A percentile compares a stretch with the other conserved stretches of the same genome.
phyloP scores from a whole-genome alignment of 305 asterid species.

The Rubia balearica region DNA sequence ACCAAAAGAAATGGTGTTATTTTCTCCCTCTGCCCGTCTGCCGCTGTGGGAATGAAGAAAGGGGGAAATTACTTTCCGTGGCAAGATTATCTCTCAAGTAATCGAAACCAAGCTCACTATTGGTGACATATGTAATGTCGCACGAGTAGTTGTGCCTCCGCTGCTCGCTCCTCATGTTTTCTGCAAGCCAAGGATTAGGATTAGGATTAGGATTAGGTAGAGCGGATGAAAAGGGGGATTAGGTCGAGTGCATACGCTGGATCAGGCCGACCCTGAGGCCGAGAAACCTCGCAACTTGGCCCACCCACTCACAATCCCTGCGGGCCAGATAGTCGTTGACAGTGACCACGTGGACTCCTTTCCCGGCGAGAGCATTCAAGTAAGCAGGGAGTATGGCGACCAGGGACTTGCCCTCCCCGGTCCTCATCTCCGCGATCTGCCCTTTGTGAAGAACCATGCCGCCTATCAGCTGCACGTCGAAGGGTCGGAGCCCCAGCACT shows the following conservation, averaged over 20 bases:
- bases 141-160: constrained; percentile 87
- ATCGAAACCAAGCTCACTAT: constrained; percentile 96
- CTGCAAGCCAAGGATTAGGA: constrained; percentile 32
- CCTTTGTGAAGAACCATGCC: constrained; percentile 98
- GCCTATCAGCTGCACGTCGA: constrained; percentile 92
- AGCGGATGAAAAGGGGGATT: no score
- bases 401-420: constrained; percentile 98
- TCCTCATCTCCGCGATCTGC: constrained; percentile 96
- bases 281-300: constrained; percentile 95
- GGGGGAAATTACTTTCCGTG: constrained; percentile 72
- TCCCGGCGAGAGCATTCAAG: constrained; percentile 84
- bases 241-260: constrained; percentile 56
- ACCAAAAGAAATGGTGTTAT: constrained; percentile 15
- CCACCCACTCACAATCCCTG: constrained; percentile 98
- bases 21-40: no score
- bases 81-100: constrained; percentile 95
- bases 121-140: constrained; percentile 92
- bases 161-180: constrained; percentile 91
- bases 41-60: background rate
- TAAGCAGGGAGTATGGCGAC: constrained; percentile 94
- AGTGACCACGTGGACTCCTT: constrained; percentile 90
- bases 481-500: constrained; percentile 96
- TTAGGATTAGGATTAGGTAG: no score
- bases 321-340: constrained; percentile 96
- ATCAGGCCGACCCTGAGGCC: constrained; percentile 97